Evolutionary conservation across 2,329 filamentous ascomycete genomes (phyloP).

Genomic region (Colletotrichum spaethianum): DNA sequence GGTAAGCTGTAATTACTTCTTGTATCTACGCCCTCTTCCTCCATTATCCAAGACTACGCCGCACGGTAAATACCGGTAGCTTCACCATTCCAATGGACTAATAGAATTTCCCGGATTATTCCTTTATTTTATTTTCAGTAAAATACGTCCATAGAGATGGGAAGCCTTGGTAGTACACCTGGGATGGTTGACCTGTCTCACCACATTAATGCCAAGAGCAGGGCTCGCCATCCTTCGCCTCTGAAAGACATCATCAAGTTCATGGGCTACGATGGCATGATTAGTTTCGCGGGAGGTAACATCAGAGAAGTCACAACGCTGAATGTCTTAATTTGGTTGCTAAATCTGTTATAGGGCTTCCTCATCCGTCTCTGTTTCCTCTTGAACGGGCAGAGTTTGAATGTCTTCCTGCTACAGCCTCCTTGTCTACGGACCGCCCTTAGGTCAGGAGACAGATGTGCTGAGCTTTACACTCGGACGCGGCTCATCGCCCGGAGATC

Average conservation of each 20-base stretch:
- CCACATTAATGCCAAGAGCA: slow-evolving; percentile 50
- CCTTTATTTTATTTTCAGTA: neutral
- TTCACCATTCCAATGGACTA: too few species aligned
- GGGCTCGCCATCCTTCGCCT: slow-evolving; percentile 48
- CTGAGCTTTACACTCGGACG: slow-evolving; percentile 30
- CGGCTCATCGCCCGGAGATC: neutral
- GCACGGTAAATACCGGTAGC: too few species aligned
- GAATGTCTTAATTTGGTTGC: neutral
- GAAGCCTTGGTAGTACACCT: neutral
- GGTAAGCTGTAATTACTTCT: too few species aligned
- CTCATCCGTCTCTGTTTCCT: slow-evolving; percentile 49
- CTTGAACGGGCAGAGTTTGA: slow-evolving; percentile 41
- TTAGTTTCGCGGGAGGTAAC: slow-evolving; percentile 49
- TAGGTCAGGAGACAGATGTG: neutral
- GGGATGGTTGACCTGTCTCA: slow-evolving; percentile 47
- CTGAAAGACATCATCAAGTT: slow-evolving; percentile 52
- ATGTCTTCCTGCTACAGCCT: slow-evolving; percentile 28
- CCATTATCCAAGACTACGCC: neutral
- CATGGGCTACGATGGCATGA: slow-evolving; percentile 53
- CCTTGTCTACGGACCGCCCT: neutral
- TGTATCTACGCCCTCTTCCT: neutral
- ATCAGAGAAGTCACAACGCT: neutral
- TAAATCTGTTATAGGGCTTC: slow-evolving; percentile 42
- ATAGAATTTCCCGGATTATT: neutral
- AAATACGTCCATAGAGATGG: neutral